Evolutionary conservation across 176 grass and related monocot genomes (phyloP).

Genomic region (Aegilops umbellulata): DNA sequence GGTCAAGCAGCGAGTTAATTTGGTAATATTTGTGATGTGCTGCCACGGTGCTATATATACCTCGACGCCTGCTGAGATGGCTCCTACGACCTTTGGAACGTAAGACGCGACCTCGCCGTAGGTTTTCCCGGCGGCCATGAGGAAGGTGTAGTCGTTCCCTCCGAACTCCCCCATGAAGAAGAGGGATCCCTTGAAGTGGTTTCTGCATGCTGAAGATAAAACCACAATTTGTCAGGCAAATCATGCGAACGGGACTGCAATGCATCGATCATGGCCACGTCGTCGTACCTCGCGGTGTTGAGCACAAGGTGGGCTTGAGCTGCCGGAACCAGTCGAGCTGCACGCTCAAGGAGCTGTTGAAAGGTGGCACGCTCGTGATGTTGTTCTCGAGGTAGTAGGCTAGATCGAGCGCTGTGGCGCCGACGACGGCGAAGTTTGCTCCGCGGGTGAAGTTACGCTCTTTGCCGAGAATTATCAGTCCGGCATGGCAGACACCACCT

Average conservation of each 20-base stretch:
- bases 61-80: too few species aligned
- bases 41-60: too few species aligned
- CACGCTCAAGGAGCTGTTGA: constrained; percentile 40
- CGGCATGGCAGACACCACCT: not conserved
- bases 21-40: too few species aligned
- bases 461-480: not conserved
- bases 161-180: constrained; percentile 32
- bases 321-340: constrained; percentile 42
- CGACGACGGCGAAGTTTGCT: constrained; percentile 36
- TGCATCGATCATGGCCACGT: too few species aligned
- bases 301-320: constrained; percentile 41
- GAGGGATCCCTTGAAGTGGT: constrained; percentile 23
- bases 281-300: constrained; percentile 7
- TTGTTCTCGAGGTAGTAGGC: constrained; percentile 26
- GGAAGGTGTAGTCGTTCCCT: constrained; percentile 21
- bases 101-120: not conserved
- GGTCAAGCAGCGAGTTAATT: not conserved
- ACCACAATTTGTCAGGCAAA: not conserved
- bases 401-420: constrained; percentile 25
- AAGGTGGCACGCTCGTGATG: not conserved
- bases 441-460: constrained; percentile 14
- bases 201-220: not conserved
- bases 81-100: too few species aligned
- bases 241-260: too few species aligned
- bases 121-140: constrained; percentile 9